Base-by-base conservation (phyloP, 1,284 basidiomycete species). In the Rhodotorula glutinis region DNA sequence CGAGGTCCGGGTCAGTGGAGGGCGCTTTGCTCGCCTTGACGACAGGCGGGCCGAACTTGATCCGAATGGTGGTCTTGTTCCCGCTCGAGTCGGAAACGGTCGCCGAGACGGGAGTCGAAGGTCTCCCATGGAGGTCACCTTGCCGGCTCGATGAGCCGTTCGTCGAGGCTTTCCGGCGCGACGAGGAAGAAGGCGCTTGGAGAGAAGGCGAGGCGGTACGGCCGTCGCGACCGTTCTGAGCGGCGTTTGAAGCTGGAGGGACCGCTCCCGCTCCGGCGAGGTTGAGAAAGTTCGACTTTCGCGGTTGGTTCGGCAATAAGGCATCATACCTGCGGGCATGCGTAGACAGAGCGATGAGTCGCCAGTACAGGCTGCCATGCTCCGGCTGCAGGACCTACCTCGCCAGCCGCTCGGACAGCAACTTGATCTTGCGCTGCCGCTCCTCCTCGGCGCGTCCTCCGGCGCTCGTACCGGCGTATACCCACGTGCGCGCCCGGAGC, bases 281-380 rank as follows among this genome's bases (percentile, higher is more conserved):
- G 63, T 60, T 65, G 60, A 73, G 65, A 16, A 69, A 61, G 55
- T 66, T 66, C 38, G 69, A 71, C 52, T 73, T 73, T 41, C 72
- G 62, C 17, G 72, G 72, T 40, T 73, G 72, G n/a, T 71, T 73
- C 13, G 72, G 72, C 17, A 73, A 61, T 30, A 73, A 63, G 4
- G 52, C 47, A 52, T 73, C 72, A 60, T 73, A 73, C n/a, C 72
- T 69, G 29, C 7, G 19, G 2, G 2, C 7, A 0, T 25, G 17
- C 43, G 43, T 16, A 5, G n/a, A n/a, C n/a, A 19, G 21, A 44
- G 14, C 5, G 14, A 16, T 44, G n/a, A n/a, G n/a, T n/a, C n/a
- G n/a, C n/a, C n/a, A n/a, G n/a, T n/a, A n/a, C n/a, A n/a, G n/a
- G n/a, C n/a, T n/a, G n/a, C n/a, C n/a, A n/a, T n/a, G n/a, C n/a